Evolutionary conservation across 768 basidiomycete species (phyloP), one percentile per base, ranked within the genome.

Genomic region (Trametes meyenii): DNA sequence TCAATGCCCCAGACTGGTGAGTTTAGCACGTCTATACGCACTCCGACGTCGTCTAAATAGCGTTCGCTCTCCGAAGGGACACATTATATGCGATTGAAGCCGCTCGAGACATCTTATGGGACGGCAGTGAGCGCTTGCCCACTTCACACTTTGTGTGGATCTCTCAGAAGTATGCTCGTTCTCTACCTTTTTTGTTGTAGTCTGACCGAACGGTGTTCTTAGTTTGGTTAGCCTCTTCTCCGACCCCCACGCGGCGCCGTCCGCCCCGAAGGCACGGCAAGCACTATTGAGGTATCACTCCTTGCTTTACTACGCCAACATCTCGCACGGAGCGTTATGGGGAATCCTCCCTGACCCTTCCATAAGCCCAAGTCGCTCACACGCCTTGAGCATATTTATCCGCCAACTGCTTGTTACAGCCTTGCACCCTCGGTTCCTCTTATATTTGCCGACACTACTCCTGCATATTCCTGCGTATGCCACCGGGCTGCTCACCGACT

Each of bases 1-100:
- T 98, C 62, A 98, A 98, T 70, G 92, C 94, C 8, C 87, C 90
- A 26, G 91, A 97, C 73, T 99, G 96, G 96, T 94, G 79, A 60
- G 82, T 78, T 8, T 3, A 3, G 2, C 17, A 16, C n/a, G 13
- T 19, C 53, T 50, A 21, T 55, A 17, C 43, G 11, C 2, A 23
- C 52, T 19, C 12, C 4, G 29, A 33, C 10, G 36, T 11, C 4
- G 21, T 48, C 26, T 43, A 16, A 38, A 21, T 21, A 21, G 21
- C 23, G 12, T n/a, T 5, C 29, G 43, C 39, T 19, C 17, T 21
- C 33, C 3, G 29, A 96, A 56, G 94, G 95, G 90, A 96, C 61
- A 90, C 92, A 0, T 79, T 96, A 5, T 90, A 90, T 72, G 86
- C 85, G 24, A 93, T 93, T 3, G 85, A 89, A 55, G 96, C 95